Conservation (phyloP, 2,329 filamentous ascomycete genomes). For the Dactylonectria macrodidyma region DNA sequence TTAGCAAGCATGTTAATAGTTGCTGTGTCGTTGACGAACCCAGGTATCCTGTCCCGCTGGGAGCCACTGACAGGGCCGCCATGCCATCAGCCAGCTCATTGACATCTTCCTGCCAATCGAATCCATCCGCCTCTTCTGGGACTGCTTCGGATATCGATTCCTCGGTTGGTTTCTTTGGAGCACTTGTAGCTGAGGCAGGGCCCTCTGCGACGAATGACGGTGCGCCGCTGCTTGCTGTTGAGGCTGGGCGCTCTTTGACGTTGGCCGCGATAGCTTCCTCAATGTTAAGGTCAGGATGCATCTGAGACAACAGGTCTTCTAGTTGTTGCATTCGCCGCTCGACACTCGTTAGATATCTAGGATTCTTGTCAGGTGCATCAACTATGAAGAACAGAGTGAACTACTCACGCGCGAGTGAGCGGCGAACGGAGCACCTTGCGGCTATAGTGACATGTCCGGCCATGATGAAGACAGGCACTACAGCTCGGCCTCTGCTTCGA, state of each 20-base stretch:
- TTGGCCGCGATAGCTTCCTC: slow-evolving; percentile 36
- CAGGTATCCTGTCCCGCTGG: slow-evolving; percentile 53
- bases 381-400: not conserved
- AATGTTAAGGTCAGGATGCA: slow-evolving; percentile 43
- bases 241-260: not conserved
- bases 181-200: not conserved
- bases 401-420: slow-evolving; percentile 45
- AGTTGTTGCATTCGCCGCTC: slow-evolving; percentile 40
- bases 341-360: slow-evolving; percentile 44
- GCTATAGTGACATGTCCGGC: slow-evolving; percentile 46
- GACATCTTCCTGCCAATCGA: slow-evolving; percentile 53
- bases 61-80: slow-evolving; percentile 54
- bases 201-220: not conserved
- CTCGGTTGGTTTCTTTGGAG: not conserved
- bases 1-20: not conserved
- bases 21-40: slow-evolving; percentile 25
- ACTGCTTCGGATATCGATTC: slow-evolving; percentile 48
- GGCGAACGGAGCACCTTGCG: slow-evolving; percentile 44
- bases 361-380: not conserved
- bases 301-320: slow-evolving; percentile 39
- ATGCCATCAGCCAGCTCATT: slow-evolving; percentile 53
- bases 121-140: slow-evolving; percentile 49
- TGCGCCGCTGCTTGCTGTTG: not conserved
- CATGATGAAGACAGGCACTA: slow-evolving; percentile 43
- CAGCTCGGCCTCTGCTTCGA: slow-evolving; percentile 46